Evolutionary conservation across 768 basidiomycete genomes (phyloP).

Genomic region (Termitomyces sp.): DNA sequence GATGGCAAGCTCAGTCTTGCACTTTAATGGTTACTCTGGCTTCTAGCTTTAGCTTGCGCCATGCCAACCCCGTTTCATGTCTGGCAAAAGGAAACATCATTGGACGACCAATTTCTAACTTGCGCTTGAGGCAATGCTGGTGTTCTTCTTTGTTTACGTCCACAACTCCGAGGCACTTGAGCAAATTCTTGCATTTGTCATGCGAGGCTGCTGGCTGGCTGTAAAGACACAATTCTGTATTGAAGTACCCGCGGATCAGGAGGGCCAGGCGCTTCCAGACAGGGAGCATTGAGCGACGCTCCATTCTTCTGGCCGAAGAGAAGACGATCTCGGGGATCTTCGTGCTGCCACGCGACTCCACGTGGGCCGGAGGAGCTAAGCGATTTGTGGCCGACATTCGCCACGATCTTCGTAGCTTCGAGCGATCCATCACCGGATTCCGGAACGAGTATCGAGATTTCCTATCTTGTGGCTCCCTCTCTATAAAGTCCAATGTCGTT

Average conservation of each 20-base stretch:
- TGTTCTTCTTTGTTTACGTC: neutral
- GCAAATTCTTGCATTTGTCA: neutral
- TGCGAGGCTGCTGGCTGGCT: neutral
- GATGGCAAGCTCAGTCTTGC: neutral
- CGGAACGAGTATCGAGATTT: slow-evolving; percentile 7
- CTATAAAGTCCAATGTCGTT: slow-evolving; percentile 11
- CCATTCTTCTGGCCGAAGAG: neutral
- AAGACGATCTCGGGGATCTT: slow-evolving; percentile 4
- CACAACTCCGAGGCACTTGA: neutral
- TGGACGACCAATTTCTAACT: neutral
- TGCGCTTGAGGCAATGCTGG: neutral
- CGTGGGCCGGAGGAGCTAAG: slow-evolving; percentile 5
- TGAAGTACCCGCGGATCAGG: neutral
- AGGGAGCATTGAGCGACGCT: neutral
- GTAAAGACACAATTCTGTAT: neutral
- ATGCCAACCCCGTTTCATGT: neutral
- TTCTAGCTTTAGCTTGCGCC: neutral
- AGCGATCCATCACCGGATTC: slow-evolving; percentile 4
- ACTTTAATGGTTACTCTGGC: too few species aligned
- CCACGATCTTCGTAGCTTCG: slow-evolving; percentile 2
- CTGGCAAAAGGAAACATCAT: neutral
- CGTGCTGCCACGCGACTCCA: slow-evolving; percentile 10
- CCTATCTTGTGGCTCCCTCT: slow-evolving; percentile 5
- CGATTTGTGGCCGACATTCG: neutral
- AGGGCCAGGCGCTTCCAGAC: neutral